phyloP scores from a whole-genome alignment of 2,329 filamentous ascomycete species.

The Xylaria sp. region DNA sequence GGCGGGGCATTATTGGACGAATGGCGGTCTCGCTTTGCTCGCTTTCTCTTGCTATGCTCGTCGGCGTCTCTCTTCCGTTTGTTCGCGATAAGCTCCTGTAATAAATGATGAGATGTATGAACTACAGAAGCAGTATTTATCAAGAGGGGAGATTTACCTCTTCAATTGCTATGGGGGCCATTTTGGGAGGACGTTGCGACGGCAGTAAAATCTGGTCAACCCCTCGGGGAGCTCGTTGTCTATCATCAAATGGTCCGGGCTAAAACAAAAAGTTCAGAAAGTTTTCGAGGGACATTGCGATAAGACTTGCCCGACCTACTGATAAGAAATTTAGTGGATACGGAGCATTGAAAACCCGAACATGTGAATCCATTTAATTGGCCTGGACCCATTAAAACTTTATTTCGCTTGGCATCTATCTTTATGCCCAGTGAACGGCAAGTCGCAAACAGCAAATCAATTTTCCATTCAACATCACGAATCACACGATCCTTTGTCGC shows the following conservation, averaged over 20 bases:
- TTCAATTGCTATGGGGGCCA: slow-evolving; percentile 30
- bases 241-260: slow-evolving; percentile 11
- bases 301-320: slow-evolving; percentile 25
- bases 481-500: not conserved
- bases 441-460: not conserved
- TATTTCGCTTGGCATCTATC: not conserved
- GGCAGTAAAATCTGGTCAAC: not conserved
- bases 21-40: slow-evolving; percentile 41
- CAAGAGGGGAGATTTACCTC: slow-evolving; percentile 27
- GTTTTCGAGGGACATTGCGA: slow-evolving; percentile 30
- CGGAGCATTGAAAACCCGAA: slow-evolving; percentile 1
- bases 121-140: not conserved
- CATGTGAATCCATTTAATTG: slow-evolving; percentile 6
- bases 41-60: slow-evolving; percentile 46
- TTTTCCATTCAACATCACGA: not conserved
- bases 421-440: not conserved
- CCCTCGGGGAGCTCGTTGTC: slow-evolving; percentile 1
- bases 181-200: slow-evolving; percentile 16
- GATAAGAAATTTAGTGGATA: slow-evolving; percentile 36
- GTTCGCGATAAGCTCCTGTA: slow-evolving; percentile 43
- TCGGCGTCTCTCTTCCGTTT: slow-evolving; percentile 52
- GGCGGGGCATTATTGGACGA: slow-evolving; percentile 15
- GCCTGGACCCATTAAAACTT: slow-evolving; percentile 7
- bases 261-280: slow-evolving; percentile 30
- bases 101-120: slow-evolving; percentile 14